These are phyloP conservation scores for Boeremia lycopersici DNA, from an alignment of 2,329 filamentous ascomycete genomes.

Conservation along the genomic window DNA sequence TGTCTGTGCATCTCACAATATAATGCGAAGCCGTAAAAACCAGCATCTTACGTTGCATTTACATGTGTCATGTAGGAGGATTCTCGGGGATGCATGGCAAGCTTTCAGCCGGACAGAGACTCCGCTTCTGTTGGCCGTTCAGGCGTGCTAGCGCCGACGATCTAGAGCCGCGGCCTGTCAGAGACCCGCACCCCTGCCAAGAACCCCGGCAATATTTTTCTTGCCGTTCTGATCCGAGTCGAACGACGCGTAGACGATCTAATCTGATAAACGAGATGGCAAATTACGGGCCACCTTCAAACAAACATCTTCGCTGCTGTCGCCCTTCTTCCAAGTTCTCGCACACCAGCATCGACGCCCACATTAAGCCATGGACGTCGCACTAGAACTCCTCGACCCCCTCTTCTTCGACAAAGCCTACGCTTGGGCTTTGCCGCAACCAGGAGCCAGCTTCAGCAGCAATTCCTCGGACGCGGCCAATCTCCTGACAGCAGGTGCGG, in stretches of 20 bases:
- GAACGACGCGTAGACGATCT: conserved; percentile 15
- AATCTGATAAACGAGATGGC: conserved; percentile 22
- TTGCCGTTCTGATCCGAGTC: conserved; percentile 17
- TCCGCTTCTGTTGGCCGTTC: conserved; percentile 3
- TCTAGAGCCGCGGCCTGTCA: conserved; percentile 1
- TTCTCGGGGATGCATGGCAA: conserved; percentile 2
- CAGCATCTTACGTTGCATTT: conserved; percentile 2
- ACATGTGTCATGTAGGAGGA: background rate
- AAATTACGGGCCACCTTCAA: conserved; percentile 13
- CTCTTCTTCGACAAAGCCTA: conserved; percentile 25
- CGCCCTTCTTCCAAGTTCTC: conserved; percentile 4
- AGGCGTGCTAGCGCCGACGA: conserved; percentile 8
- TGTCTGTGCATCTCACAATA: background rate
- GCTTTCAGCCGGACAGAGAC: background rate
- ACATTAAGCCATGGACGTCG: conserved; percentile 22
- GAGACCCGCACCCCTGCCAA: conserved; percentile 14
- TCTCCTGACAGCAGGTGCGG: conserved; percentile 8
- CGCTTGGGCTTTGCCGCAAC: conserved; percentile 22
- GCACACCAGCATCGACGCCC: conserved; percentile 10
- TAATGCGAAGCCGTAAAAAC: background rate
- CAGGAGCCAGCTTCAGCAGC: conserved; percentile 14
- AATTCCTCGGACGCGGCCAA: conserved; percentile 13
- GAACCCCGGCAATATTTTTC: conserved; percentile 13
- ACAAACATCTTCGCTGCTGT: conserved; percentile 16
- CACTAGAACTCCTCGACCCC: conserved; percentile 25